Conservation (phyloP, 2,329 filamentous ascomycete species). For the Didymella keratinophila region DNA sequence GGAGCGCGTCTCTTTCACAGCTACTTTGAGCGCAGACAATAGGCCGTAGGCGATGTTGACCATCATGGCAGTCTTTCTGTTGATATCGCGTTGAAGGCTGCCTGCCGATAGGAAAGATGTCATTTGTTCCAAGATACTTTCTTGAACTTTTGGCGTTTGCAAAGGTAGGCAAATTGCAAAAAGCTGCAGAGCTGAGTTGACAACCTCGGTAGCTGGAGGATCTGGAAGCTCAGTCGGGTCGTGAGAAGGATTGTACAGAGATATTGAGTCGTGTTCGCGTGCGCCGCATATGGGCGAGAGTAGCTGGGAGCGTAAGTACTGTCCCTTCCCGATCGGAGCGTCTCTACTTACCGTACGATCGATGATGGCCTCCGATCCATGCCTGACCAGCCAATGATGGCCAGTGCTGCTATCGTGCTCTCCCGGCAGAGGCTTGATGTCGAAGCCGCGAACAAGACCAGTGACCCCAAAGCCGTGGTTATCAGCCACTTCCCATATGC, state of each 20-base stretch:
- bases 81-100: constrained; percentile 82
- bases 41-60: constrained; percentile 89
- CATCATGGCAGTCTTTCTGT: constrained; percentile 86
- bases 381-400: constrained; percentile 61
- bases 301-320: constrained; percentile 43
- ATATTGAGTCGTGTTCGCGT: constrained; percentile 86
- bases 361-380: constrained; percentile 70
- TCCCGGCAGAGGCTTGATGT: constrained; percentile 73
- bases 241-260: constrained; percentile 70
- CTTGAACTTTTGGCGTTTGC: constrained; percentile 89
- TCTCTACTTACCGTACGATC: constrained; percentile 57
- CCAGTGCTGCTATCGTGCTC: constrained; percentile 54
- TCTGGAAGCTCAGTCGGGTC: constrained; percentile 66
- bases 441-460: constrained; percentile 80
- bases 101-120: constrained; percentile 85
- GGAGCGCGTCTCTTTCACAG: constrained; percentile 79
- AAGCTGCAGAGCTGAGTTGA: constrained; percentile 91
- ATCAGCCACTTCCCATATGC: constrained; percentile 92
- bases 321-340: no score
- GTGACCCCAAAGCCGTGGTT: constrained; percentile 95
- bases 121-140: constrained; percentile 94
- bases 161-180: constrained; percentile 92
- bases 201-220: constrained; percentile 88
- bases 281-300: constrained; percentile 77
- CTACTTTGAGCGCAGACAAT: constrained; percentile 80